Conservation (phyloP, 2,329 filamentous ascomycete genomes). For the Diplodia corticola region DNA sequence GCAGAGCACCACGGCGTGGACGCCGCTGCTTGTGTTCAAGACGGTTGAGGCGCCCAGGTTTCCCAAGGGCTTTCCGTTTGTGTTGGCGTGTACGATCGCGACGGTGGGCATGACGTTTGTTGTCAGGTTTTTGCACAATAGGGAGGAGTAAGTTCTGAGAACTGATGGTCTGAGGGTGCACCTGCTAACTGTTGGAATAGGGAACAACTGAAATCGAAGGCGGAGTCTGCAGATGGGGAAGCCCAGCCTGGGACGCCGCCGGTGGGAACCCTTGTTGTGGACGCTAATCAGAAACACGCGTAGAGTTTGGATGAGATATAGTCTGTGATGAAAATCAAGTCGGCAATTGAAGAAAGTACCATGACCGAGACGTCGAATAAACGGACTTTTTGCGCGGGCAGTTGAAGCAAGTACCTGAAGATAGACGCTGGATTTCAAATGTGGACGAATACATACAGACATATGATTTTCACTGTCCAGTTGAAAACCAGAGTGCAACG, state of each 20-base stretch:
- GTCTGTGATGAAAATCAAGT: not conserved
- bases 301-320: not conserved
- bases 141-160: constrained; percentile 23
- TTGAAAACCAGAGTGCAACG: too few relatives aligned
- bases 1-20: constrained; percentile 59
- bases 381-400: too few relatives aligned
- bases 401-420: too few relatives aligned
- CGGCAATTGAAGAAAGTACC: too few relatives aligned
- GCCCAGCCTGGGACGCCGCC: not conserved
- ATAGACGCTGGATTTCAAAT: too few relatives aligned
- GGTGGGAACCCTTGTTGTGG: not conserved
- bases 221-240: not conserved
- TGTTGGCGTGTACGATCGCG: constrained; percentile 41
- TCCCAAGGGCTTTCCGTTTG: constrained; percentile 47
- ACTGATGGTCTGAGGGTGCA: too few relatives aligned
- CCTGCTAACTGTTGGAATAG: not conserved
- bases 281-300: not conserved
- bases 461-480: too few relatives aligned
- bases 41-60: constrained; percentile 48
- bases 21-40: constrained; percentile 53
- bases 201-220: not conserved
- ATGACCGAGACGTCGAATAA: too few relatives aligned
- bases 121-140: constrained; percentile 22
- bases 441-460: too few relatives aligned
- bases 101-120: constrained; percentile 33